Base-by-base conservation (phyloP, 768 basidiomycete species). In the Boletus eberwhitei region DNA sequence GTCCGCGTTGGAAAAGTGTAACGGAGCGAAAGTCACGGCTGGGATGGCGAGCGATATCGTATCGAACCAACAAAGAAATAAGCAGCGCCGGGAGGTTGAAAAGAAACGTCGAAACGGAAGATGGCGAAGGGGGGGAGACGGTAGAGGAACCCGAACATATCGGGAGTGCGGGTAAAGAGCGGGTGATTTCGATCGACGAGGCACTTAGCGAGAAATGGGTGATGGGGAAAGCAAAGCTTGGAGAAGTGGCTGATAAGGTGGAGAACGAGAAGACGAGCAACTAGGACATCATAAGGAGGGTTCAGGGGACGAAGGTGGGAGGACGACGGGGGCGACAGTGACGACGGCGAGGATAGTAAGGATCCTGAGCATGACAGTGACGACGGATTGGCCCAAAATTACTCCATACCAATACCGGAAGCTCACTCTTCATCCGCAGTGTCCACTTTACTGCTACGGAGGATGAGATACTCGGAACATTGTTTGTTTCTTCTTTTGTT, bases 131-230 rank as follows among this genome's bases (percentile, higher is more conserved):
- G 35, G 66, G 71, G 46, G 69, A 70, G 49, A 70, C 72, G 19
- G 74, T 65, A 14, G 75, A 74, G 46, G 68, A 68, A 58, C 54
- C 71, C 37, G 64, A 71, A 55, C 60, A 61, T 39, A 66, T 68
- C 21, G 68, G 71, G 55, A 74, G 73, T 60, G 68, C 64, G 39
- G 69, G 72, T 0, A 73, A 69, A 2, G 83, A 82, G 64, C 77
- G 93, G 49, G 74, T 84, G 16, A 90, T 96, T 37, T 93, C 93
- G 8, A 95, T 98, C 26, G 95, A 98, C 74, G 97, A 93, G 92
- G 95, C 94, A 4, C 71, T 98, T 67, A 92, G 93, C 69, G 88
- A 90, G 45, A 88, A 85, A 71, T 97, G 92, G 90, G 80, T 91
- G 68, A 85, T 88, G 67, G 88, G 86, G 61, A 83, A 84, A 71